Evolutionary conservation across 441 rosid species (phyloP).

Genomic region (Populus hybrid): DNA sequence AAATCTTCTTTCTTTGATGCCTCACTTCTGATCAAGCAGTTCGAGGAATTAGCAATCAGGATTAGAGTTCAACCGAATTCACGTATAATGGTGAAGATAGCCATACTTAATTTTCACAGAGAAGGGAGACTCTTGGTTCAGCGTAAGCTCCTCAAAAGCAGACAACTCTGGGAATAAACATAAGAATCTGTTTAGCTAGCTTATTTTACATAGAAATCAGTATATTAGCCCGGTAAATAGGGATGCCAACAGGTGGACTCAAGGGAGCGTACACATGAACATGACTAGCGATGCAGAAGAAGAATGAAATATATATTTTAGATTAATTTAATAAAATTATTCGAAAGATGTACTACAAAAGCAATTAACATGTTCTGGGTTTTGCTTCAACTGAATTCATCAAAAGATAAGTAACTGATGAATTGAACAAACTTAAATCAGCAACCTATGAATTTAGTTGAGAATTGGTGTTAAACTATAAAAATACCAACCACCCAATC

Average conservation of each 20-base stretch:
- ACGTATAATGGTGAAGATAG: slow-evolving; percentile 12
- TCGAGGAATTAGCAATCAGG: slow-evolving; percentile 6
- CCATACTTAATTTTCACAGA: slow-evolving; percentile 61
- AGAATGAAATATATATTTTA: background rate
- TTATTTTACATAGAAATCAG: background rate
- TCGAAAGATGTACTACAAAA: background rate
- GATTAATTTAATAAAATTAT: background rate
- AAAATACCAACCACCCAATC: background rate
- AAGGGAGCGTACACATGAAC: background rate
- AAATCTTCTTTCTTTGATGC: slow-evolving; percentile 38
- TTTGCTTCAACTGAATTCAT: background rate
- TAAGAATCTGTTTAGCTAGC: slow-evolving; percentile 2
- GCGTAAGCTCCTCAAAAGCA: slow-evolving; percentile 38
- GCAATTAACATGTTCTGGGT: background rate
- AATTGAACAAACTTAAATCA: background rate
- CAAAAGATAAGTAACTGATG: background rate
- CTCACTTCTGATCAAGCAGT: slow-evolving; percentile 31
- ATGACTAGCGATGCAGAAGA: background rate
- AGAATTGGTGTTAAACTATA: background rate
- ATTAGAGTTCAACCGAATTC: slow-evolving; percentile 1
- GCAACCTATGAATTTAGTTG: background rate
- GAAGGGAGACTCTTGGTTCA: slow-evolving; percentile 49
- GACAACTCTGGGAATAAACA: slow-evolving; percentile 40
- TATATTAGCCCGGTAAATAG: background rate
- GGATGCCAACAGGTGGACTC: background rate